Evolutionary conservation across 257 asterid species (phyloP).

Genomic region (Capsicum pubescens): DNA sequence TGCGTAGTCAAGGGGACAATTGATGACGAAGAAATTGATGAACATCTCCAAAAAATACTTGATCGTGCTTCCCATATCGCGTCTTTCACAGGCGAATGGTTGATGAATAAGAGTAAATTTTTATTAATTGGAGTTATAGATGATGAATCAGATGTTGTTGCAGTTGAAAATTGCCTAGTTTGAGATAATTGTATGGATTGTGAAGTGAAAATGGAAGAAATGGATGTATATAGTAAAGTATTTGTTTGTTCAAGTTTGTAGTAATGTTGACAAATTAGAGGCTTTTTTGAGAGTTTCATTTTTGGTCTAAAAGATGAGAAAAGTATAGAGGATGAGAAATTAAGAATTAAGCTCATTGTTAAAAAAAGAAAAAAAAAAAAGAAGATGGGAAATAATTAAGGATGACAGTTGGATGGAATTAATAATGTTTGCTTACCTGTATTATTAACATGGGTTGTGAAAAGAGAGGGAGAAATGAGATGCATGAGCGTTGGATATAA

Average conservation of each 20-base stretch:
- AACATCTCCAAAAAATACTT: conserved; percentile 50
- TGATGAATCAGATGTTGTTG: conserved; percentile 29
- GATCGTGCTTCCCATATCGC: conserved; percentile 92
- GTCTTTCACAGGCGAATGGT: conserved; percentile 86
- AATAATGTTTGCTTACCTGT: neutral
- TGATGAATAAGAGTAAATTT: conserved; percentile 76
- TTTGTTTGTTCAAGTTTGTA: neutral
- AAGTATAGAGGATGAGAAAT: neutral
- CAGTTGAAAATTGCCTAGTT: conserved; percentile 47
- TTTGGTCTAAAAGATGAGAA: neutral
- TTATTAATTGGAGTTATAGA: conserved; percentile 48
- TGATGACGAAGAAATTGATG: conserved; percentile 34
- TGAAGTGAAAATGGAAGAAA: neutral
- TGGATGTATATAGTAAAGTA: neutral
- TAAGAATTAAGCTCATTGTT: neutral
- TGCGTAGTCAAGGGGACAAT: conserved; percentile 30
- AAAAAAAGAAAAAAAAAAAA: neutral
- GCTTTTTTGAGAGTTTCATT: neutral
- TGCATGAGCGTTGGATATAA: too few relatives aligned
- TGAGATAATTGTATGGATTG: conserved; percentile 32
- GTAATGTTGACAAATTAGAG: neutral
- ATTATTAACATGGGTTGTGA: too few relatives aligned
- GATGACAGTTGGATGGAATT: neutral
- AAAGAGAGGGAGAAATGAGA: too few relatives aligned
- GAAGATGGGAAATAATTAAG: neutral